Evolutionary conservation across 352 stramenopile genomes (phyloP).

Genomic region (Globisporangium sylvaticum): DNA sequence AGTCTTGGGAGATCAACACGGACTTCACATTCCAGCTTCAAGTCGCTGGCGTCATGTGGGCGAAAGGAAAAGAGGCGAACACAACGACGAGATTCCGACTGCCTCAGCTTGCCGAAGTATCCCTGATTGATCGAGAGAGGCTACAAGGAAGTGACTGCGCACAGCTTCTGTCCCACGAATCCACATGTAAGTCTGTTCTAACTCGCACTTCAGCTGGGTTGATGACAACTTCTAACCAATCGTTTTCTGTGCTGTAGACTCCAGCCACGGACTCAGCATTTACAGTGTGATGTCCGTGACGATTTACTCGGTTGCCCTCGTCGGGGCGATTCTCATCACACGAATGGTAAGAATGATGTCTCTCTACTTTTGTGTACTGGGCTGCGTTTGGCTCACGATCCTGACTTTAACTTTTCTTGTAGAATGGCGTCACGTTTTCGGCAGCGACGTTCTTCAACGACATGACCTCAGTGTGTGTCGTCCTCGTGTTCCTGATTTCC

Average conservation of each 20-base stretch:
- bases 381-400: neutral
- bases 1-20: slow-evolving; percentile 61
- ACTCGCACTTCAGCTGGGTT: neutral
- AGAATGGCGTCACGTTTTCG: slow-evolving; percentile 83
- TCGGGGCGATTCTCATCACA: slow-evolving; percentile 71
- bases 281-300: slow-evolving; percentile 87
- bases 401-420: neutral
- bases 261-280: slow-evolving; percentile 69
- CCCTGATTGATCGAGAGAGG: slow-evolving; percentile 48
- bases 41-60: slow-evolving; percentile 53
- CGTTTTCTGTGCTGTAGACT: slow-evolving; percentile 23
- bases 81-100: slow-evolving; percentile 22
- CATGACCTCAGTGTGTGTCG: slow-evolving; percentile 74
- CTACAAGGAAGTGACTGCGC: slow-evolving; percentile 65
- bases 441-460: slow-evolving; percentile 80
- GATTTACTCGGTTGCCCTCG: slow-evolving; percentile 73
- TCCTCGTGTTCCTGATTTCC: slow-evolving; percentile 65
- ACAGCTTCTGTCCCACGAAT: slow-evolving; percentile 57
- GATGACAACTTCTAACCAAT: slow-evolving; percentile 12
- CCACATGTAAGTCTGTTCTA: slow-evolving; percentile 36
- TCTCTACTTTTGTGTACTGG: neutral
- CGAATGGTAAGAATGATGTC: slow-evolving; percentile 49
- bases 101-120: slow-evolving; percentile 52
- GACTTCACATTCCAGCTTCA: slow-evolving; percentile 76
- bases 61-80: slow-evolving; percentile 10